Evolutionary conservation across 805 yeast species (phyloP).

Genomic region (Metschnikowia picachoensis): DNA sequence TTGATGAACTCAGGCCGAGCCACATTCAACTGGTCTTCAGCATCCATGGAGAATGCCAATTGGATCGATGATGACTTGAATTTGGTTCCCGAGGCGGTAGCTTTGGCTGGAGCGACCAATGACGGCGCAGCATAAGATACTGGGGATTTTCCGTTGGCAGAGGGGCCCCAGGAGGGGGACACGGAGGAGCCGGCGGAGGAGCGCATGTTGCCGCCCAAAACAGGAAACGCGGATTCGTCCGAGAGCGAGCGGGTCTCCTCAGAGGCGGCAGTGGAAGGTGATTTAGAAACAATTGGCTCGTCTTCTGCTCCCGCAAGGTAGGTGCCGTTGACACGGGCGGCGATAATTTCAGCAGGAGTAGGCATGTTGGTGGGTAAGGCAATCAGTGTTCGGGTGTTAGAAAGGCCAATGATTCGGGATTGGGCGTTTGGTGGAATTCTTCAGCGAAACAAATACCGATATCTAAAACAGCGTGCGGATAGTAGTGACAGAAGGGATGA

Average conservation of each 20-base stretch:
- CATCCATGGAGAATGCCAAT: constrained; percentile 73
- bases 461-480: too few relatives aligned
- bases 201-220: constrained; percentile 48
- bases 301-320: constrained; percentile 19
- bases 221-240: constrained; percentile 61
- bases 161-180: constrained; percentile 41
- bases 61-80: constrained; percentile 58
- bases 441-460: too few relatives aligned
- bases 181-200: constrained; percentile 19
- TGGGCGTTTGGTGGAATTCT: background rate
- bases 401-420: constrained; percentile 4
- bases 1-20: constrained; percentile 64
- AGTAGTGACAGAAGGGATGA: too few relatives aligned
- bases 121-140: constrained; percentile 21
- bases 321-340: constrained; percentile 39
- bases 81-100: constrained; percentile 19
- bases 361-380: constrained; percentile 25
- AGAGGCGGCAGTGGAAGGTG: constrained; percentile 5
- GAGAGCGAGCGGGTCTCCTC: constrained; percentile 34
- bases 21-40: constrained; percentile 62
- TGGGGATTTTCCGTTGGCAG: constrained; percentile 21
- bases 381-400: background rate
- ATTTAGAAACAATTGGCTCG: constrained; percentile 2
- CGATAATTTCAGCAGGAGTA: constrained; percentile 47
- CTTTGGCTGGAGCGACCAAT: constrained; percentile 4